phyloP scores from a whole-genome alignment of 2,329 filamentous ascomycete species.

The Hypocreales sp. region DNA sequence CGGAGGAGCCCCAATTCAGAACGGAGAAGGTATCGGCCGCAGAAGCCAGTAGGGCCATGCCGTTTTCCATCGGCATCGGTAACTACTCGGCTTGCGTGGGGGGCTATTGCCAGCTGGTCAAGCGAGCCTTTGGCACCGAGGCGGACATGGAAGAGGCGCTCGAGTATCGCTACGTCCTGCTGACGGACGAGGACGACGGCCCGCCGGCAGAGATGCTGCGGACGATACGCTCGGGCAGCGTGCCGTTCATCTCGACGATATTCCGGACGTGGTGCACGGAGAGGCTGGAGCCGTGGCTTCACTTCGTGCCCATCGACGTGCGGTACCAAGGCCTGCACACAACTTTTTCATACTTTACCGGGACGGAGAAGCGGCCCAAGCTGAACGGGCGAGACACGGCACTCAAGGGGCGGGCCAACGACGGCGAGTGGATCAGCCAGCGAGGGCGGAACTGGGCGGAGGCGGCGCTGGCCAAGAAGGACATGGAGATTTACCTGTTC shows the following conservation, averaged over 20 bases:
- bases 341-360: slow-evolving; percentile 59
- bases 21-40: slow-evolving; percentile 39
- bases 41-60: slow-evolving; percentile 36
- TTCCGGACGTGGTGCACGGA: slow-evolving; percentile 72
- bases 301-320: slow-evolving; percentile 66
- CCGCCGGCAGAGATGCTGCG: slow-evolving; percentile 43
- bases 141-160: slow-evolving; percentile 35
- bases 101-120: slow-evolving; percentile 15
- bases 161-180: slow-evolving; percentile 53
- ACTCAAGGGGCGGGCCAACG: slow-evolving; percentile 29
- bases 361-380: slow-evolving; percentile 27
- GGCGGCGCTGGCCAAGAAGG: slow-evolving; percentile 48
- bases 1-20: slow-evolving; percentile 23
- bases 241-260: slow-evolving; percentile 56
- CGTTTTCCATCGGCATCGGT: slow-evolving; percentile 43
- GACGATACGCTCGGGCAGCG: slow-evolving; percentile 47
- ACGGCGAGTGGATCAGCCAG: slow-evolving; percentile 50
- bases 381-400: slow-evolving; percentile 29
- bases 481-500: slow-evolving; percentile 73
- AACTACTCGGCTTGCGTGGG: slow-evolving; percentile 40
- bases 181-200: slow-evolving; percentile 56
- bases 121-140: slow-evolving; percentile 15
- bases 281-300: slow-evolving; percentile 58
- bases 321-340: slow-evolving; percentile 60
- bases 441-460: slow-evolving; percentile 50